Conservation (phyloP, 2,329 filamentous ascomycete genomes). For the Xylaria sp. region DNA sequence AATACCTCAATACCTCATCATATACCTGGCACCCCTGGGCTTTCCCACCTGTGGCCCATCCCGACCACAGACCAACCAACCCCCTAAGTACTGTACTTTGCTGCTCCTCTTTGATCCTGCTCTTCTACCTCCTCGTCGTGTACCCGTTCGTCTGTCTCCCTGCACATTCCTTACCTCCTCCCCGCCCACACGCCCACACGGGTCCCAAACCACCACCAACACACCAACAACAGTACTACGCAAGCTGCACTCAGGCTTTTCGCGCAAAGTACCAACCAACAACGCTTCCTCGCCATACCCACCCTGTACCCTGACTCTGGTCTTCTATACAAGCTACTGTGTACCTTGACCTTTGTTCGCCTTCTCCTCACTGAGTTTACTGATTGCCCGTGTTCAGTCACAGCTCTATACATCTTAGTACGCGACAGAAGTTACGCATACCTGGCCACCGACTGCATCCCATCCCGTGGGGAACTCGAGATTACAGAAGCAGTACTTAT, state of each 20-base stretch:
- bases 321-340: slow-evolving; percentile 34
- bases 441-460: slow-evolving; percentile 8
- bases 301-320: too few species aligned
- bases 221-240: slow-evolving; percentile 34
- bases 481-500: slow-evolving; percentile 1
- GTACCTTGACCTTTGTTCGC: slow-evolving; percentile 32
- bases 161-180: slow-evolving; percentile 34
- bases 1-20: slow-evolving; percentile 1
- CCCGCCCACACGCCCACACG: slow-evolving; percentile 17
- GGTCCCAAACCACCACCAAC: slow-evolving; percentile 29
- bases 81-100: slow-evolving; percentile 33
- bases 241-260: slow-evolving; percentile 30
- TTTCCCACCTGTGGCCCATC: slow-evolving; percentile 23
- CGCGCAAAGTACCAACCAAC: slow-evolving; percentile 37
- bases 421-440: slow-evolving; percentile 28
- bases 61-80: slow-evolving; percentile 1
- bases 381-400: slow-evolving; percentile 28
- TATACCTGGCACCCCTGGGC: slow-evolving; percentile 13
- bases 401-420: slow-evolving; percentile 30
- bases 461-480: slow-evolving; percentile 24
- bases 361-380: slow-evolving; percentile 25
- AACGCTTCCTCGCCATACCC: slow-evolving; percentile 12
- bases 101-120: slow-evolving; percentile 12
- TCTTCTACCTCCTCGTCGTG: slow-evolving; percentile 33
- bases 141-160: slow-evolving; percentile 34